Evolutionary conservation across 805 yeast species (phyloP), one percentile per base, ranked within the genome.

Genomic region (Hagleromyces aurorensis): DNA sequence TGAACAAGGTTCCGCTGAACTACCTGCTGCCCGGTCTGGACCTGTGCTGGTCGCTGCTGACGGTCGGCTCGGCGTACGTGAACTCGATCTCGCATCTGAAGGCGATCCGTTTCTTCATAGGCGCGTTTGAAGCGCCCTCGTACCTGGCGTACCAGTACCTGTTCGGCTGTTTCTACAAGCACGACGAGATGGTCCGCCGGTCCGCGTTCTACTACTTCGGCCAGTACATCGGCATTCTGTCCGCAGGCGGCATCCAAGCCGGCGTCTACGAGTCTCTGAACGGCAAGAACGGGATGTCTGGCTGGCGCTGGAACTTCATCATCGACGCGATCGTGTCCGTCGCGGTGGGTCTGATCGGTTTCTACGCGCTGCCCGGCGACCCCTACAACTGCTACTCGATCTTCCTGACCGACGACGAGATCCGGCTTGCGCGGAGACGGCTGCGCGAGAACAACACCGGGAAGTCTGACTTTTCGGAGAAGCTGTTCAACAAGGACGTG

Each of bases 271-370:
- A 62, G 13, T 41, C 54, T 21, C 47, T 78, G 40, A 55, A 64
- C 30, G 82, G 78, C 17, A 57, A 48, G 7, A 46, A 51, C 25
- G 83, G 83, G 0, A 55, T 70, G 8, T 64, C 65, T 6, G 75
- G 82, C 8, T 79, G 85, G 85, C 64, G 76, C 59, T 79, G 85
- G 85, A 71, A 75, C 48, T 78, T 75, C 45, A 70, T 79, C 26
- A 64, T 79, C 37, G 83, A 77, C 48, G 78, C 77, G 8, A 44
- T 71, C 27, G 65, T 79, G 27, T 71, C 79, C 4, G 44, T 77
- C 16, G 72, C 64, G 2, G 69, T 78, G 20, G 80, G 78, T 5
- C 7, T 78, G 6, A 36, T 70, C 29, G 81, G 80, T 0, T 61
- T 65, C 34, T 70, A 68, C 45, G 41, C 63, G 43, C 55, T 75